Conservation (phyloP, 2,329 filamentous ascomycete species). For the Coleophoma eucalyptorum region DNA sequence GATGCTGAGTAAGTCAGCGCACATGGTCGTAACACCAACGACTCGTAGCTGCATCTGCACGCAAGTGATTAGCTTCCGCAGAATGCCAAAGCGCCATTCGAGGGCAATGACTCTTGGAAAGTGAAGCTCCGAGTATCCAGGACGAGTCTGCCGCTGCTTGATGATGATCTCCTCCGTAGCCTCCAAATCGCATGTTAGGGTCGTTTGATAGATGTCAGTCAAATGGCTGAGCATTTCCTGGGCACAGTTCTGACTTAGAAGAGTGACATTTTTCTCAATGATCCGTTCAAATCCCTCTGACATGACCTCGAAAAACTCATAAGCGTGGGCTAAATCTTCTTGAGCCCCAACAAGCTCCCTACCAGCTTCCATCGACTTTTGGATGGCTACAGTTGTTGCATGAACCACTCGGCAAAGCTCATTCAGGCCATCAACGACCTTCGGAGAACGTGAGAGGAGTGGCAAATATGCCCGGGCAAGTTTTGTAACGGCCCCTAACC, state of each 20-base stretch:
- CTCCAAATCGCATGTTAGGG: slow-evolving; percentile 26
- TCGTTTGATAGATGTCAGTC: slow-evolving; percentile 38
- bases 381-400: slow-evolving; percentile 8
- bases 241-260: slow-evolving; percentile 42
- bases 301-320: slow-evolving; percentile 39
- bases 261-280: slow-evolving; percentile 53
- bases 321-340: slow-evolving; percentile 23
- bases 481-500: slow-evolving; percentile 37
- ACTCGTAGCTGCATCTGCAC: slow-evolving; percentile 90
- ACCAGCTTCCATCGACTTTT: slow-evolving; percentile 18
- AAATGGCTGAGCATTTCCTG: slow-evolving; percentile 35
- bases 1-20: slow-evolving; percentile 61
- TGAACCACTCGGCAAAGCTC: slow-evolving; percentile 21
- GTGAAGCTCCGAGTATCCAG: slow-evolving; percentile 32
- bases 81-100: slow-evolving; percentile 66
- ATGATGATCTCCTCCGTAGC: slow-evolving; percentile 16
- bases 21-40: slow-evolving; percentile 71
- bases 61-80: slow-evolving; percentile 72
- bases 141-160: slow-evolving; percentile 20
- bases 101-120: slow-evolving; percentile 48
- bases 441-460: slow-evolving; percentile 42
- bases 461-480: slow-evolving; percentile 37
- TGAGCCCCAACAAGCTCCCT: too few species aligned
- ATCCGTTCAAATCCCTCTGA: slow-evolving; percentile 39
- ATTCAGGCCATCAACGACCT: slow-evolving; percentile 29